Evolutionary conservation across 2,329 filamentous ascomycete genomes (phyloP).

Genomic region (Emergomyces orientalis): DNA sequence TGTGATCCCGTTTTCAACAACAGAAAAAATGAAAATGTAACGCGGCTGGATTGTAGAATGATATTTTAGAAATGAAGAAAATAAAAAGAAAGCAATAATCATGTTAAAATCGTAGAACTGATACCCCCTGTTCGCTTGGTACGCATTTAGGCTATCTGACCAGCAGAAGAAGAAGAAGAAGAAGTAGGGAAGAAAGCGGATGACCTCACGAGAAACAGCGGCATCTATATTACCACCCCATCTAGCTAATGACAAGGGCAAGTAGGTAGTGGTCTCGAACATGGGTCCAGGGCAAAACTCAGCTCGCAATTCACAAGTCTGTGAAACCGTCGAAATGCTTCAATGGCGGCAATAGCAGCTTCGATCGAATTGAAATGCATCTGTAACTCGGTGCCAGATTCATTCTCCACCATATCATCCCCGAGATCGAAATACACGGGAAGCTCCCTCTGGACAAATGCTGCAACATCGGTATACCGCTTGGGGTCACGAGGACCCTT

Average conservation of each 20-base stretch:
- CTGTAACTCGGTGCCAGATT: slow-evolving; percentile 12
- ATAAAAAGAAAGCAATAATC: not conserved
- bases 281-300: slow-evolving; percentile 14
- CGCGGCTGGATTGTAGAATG: not conserved
- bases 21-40: not conserved
- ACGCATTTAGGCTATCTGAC: not conserved
- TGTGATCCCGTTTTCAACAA: not conserved
- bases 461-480: slow-evolving; percentile 10
- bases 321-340: not conserved
- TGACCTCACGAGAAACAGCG: not conserved
- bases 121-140: not conserved
- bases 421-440: slow-evolving; percentile 14
- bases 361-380: slow-evolving; percentile 16
- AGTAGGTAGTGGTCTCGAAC: slow-evolving; percentile 13
- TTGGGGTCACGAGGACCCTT: slow-evolving; percentile 11
- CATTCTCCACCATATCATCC: slow-evolving; percentile 14
- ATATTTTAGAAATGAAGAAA: not conserved
- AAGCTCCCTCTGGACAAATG: slow-evolving; percentile 9
- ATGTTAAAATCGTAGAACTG: not conserved
- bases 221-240: not conserved
- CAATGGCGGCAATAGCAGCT: slow-evolving; percentile 11
- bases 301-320: slow-evolving; percentile 12
- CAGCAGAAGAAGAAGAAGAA: not conserved
- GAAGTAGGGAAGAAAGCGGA: not conserved
- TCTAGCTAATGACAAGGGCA: not conserved